phyloP scores from a whole-genome alignment of 495 filamentous ascomycete species.

The Physcia stellaris region DNA sequence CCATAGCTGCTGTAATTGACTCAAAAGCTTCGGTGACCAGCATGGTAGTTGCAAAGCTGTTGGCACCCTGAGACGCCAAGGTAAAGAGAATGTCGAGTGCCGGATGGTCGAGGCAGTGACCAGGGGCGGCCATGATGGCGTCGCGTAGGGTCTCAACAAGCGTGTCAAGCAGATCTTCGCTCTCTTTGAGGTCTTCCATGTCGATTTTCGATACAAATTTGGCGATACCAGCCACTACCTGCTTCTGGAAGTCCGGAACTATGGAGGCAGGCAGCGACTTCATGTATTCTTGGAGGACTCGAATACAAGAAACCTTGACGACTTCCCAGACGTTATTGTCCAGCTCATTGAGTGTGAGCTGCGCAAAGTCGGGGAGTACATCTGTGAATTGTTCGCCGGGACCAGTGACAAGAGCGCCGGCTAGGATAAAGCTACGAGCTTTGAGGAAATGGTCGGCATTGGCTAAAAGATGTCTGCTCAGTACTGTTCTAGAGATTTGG shows the following conservation, averaged over 20 bases:
- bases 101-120: slow-evolving; percentile 52
- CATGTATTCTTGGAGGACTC: slow-evolving; percentile 73
- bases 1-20: slow-evolving; percentile 58
- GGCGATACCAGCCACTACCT: slow-evolving; percentile 63
- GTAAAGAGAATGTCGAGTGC: slow-evolving; percentile 79
- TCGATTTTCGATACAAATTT: slow-evolving; percentile 67
- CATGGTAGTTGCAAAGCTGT: slow-evolving; percentile 72
- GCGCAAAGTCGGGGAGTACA: slow-evolving; percentile 48
- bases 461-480: not conserved
- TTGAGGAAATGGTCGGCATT: slow-evolving; percentile 40
- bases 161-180: slow-evolving; percentile 82
- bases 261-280: slow-evolving; percentile 38
- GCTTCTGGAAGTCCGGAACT: slow-evolving; percentile 48
- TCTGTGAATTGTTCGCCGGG: slow-evolving; percentile 39
- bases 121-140: slow-evolving; percentile 63
- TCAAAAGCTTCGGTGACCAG: slow-evolving; percentile 84
- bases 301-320: slow-evolving; percentile 83
- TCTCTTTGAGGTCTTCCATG: slow-evolving; percentile 64
- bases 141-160: slow-evolving; percentile 78
- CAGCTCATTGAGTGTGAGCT: slow-evolving; percentile 62
- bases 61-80: slow-evolving; percentile 73
- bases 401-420: slow-evolving; percentile 53
- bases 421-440: slow-evolving; percentile 74
- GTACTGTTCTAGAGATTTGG: too few relatives aligned
- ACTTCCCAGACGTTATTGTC: slow-evolving; percentile 64